Evolutionary conservation across 2,329 filamentous ascomycete genomes (phyloP).

Genomic region (Fusarium longipes): DNA sequence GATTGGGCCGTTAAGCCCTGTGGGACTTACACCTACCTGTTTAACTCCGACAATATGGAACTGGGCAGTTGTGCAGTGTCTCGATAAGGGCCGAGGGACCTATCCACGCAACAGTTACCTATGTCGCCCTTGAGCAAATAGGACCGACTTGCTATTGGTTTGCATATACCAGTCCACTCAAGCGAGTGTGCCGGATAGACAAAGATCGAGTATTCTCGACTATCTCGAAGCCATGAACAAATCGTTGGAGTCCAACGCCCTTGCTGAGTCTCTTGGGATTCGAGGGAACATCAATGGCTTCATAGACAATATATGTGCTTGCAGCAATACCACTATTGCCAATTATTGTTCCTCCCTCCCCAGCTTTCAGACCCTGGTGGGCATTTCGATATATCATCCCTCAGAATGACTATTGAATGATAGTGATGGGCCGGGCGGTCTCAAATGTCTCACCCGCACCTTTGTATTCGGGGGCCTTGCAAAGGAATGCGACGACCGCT

Average conservation of each 20-base stretch:
- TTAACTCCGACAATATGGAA: not conserved
- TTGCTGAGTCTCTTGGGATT: not conserved
- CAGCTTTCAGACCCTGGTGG: slow-evolving; percentile 1
- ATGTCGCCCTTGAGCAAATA: not conserved
- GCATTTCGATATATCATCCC: slow-evolving; percentile 14
- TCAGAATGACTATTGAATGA: slow-evolving; percentile 1
- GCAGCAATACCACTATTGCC: slow-evolving; percentile 12
- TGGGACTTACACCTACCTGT: slow-evolving; percentile 25
- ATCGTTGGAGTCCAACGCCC: not conserved
- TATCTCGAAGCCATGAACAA: not conserved
- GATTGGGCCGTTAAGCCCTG: slow-evolving; percentile 34
- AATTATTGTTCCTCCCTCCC: slow-evolving; percentile 24
- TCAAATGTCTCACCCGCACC: slow-evolving; percentile 42
- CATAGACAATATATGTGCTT: slow-evolving; percentile 22
- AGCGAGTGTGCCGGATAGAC: slow-evolving; percentile 7
- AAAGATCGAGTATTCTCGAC: not conserved
- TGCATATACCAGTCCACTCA: slow-evolving; percentile 19
- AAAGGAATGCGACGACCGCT: slow-evolving; percentile 44
- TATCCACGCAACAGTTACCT: slow-evolving; percentile 13
- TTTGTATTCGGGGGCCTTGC: slow-evolving; percentile 29
- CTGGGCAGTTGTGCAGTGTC: slow-evolving; percentile 1
- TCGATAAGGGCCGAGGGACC: slow-evolving; percentile 37
- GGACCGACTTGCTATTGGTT: slow-evolving; percentile 9
- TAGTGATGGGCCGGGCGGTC: slow-evolving; percentile 16
- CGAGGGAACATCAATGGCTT: not conserved